Evolutionary conservation across 345 rosid species (phyloP).

Genomic region (Ricinus communis): DNA sequence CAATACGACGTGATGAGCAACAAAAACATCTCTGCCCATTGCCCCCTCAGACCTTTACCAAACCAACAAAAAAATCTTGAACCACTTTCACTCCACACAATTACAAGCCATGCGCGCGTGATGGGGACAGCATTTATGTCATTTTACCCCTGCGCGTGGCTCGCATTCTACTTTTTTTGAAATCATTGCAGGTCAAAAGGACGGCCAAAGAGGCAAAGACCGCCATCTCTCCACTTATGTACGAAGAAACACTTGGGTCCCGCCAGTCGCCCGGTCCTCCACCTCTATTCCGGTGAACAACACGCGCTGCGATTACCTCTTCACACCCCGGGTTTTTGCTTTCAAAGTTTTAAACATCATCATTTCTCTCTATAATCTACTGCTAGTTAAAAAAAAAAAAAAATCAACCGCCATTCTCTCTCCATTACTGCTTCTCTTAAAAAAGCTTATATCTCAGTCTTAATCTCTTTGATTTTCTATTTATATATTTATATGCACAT

Average conservation of each 20-base stretch:
- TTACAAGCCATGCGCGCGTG: constrained; percentile 13
- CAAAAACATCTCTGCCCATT: background rate
- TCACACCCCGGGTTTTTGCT: constrained; percentile 3
- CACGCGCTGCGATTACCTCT: constrained; percentile 8
- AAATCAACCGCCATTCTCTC: background rate
- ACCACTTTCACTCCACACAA: background rate
- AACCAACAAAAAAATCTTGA: background rate
- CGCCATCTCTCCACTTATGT: background rate
- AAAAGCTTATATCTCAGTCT: background rate
- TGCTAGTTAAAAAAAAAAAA: background rate
- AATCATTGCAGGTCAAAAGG: background rate
- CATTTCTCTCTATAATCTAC: background rate
- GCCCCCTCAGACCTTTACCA: background rate
- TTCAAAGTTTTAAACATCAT: constrained; percentile 1
- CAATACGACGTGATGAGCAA: constrained; percentile 15
- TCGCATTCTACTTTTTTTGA: background rate
- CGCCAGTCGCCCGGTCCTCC: background rate
- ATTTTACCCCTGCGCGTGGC: constrained; percentile 7
- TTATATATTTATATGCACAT: background rate
- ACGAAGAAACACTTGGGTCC: background rate
- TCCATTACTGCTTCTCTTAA: background rate
- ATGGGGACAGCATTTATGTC: background rate
- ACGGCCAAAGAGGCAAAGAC: background rate
- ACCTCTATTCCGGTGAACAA: background rate
- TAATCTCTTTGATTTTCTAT: background rate